Evolutionary conservation across 139 green algal species (phyloP), one percentile per base, ranked within the genome.

Genomic region (Picochlorum sp.): DNA sequence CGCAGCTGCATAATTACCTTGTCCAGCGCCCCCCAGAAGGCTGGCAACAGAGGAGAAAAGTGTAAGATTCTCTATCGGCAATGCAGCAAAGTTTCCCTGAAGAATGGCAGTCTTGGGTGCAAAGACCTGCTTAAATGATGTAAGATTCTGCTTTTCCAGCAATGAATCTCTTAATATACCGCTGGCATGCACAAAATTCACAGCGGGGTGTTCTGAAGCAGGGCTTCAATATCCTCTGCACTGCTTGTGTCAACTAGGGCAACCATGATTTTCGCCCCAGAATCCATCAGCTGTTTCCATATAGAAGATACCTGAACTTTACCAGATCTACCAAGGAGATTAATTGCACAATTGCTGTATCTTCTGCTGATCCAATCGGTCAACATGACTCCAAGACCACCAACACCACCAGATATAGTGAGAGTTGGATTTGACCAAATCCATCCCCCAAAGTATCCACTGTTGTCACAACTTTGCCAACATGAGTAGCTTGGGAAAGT

Each of bases 401-500:
- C 61, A 34, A 20, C 26, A 57, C 61, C 61, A 23, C 61, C 15
- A 30, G 13, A 13, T 18, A 34, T 50, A 18, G 65, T 10, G 10
- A 51, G 47, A 49, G 68, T 52, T 23, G 41, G 20, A 21, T 20
- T 16, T 13, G 23, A 21, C 10, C 18, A 18, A 34, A n/a, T 18
- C 15, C 13, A 37, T 20, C 21, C 13, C 15, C 20, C 20, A 34
- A 11, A 34, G 20, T 30, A 60, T 18, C 47, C 16, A n/a, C 4
- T 26, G 61, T 18, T 44, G 37, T 24, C 13, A 92, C 80, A 44
- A 94, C 76, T 78, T 94, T 94, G 73, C 86, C 86, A 26, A 90
- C 75, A 61, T 91, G 83, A 0, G 71, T 68, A 2, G 85, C 83
- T 66, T 86, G 79, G 3, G 81, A 82, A 70, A 94, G 81, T 71